Base-by-base conservation (phyloP, 2,329 filamentous ascomycete species). In the Juglanconis oblonga region DNA sequence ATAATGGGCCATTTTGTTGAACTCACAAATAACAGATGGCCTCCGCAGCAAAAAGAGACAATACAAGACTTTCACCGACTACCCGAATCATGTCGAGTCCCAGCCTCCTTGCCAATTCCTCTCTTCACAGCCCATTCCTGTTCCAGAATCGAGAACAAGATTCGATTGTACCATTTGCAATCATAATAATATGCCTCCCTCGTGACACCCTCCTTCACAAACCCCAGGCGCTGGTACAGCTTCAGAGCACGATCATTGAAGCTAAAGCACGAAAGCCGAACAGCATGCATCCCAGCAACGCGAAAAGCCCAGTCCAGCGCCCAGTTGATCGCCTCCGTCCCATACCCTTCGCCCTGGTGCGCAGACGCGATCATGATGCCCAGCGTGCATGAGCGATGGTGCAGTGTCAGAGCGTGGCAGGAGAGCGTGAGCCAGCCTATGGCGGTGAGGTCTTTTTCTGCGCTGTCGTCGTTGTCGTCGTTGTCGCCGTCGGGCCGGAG, bases 321-420 rank as follows among this genome's bases (percentile, higher is more conserved):
- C 79, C 79, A 83, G 32, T 70, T 68, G 49, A 82, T 76, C 1
- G 77, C 75, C 64, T 82, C 79, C 6, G 64, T 66, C 1, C 80
- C 80, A 57, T 81, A 82, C 0, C 80, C 17, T n/a, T 24, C 29
- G 42, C 51, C 57, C 42, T 58, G 57, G 51, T 58, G 44, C 24
- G 57, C 57, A 31, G 57, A 48, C 24, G 57, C 57, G 45, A 58
- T 58, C 57, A 58, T 58, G 50, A 58, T 58, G 3, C 57, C 57
- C 13, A 58, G 57, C 13, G 51, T 54, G 24, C 57, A 58, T 5
- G 57, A 58, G 32, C 57, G 57, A 29, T 58, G 57, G 44, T 58
- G 57, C 9, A 48, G 42, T 6, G 57, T 58, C 10, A 54, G 44
- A 13, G 57, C 33, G 14, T 53, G 57, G 57, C 57, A 54, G 17